These are phyloP conservation scores for Malbranchea zuffiana DNA, from an alignment of 2,329 filamentous ascomycete genomes.

Conservation along the genomic window DNA sequence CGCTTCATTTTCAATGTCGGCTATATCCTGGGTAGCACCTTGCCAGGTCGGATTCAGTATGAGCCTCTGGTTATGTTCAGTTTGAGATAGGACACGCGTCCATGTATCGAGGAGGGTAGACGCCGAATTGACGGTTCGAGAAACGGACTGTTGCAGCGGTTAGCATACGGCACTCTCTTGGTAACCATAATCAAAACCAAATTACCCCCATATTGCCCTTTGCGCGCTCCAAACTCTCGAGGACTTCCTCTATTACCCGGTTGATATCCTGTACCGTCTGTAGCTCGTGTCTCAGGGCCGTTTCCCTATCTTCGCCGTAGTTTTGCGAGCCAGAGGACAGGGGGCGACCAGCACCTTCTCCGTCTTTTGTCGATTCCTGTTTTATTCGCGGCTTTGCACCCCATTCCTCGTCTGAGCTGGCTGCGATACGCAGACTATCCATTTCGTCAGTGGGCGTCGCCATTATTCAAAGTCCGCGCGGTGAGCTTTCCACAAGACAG, in stretches of 20 bases:
- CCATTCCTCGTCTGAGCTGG: slow-evolving; percentile 6
- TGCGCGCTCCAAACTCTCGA: slow-evolving; percentile 37
- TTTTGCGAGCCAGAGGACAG: too few species aligned
- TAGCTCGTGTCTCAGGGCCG: slow-evolving; percentile 64
- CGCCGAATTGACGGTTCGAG: slow-evolving; percentile 72
- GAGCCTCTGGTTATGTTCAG: slow-evolving; percentile 90
- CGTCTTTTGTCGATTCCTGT: slow-evolving; percentile 22
- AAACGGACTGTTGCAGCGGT: slow-evolving; percentile 54
- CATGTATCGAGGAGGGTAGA: slow-evolving; percentile 87
- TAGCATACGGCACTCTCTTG: too few species aligned
- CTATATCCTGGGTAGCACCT: slow-evolving; percentile 73
- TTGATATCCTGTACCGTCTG: slow-evolving; percentile 80
- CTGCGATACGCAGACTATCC: slow-evolving; percentile 12
- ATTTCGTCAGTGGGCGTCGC: slow-evolving; percentile 10
- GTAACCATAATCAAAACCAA: too few species aligned
- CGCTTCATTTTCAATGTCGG: slow-evolving; percentile 76
- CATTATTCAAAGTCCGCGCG: slow-evolving; percentile 9
- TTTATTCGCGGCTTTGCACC: slow-evolving; percentile 4
- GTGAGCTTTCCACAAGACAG: too few species aligned
- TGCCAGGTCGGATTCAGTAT: slow-evolving; percentile 84
- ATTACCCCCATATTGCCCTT: slow-evolving; percentile 41
- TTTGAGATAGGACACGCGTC: slow-evolving; percentile 92
- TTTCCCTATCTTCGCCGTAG: slow-evolving; percentile 53
- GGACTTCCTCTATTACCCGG: slow-evolving; percentile 59
- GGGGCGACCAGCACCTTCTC: slow-evolving; percentile 42